Base-by-base conservation (phyloP, 2,329 filamentous ascomycete species). In the Dryadomyces quercivorus region DNA sequence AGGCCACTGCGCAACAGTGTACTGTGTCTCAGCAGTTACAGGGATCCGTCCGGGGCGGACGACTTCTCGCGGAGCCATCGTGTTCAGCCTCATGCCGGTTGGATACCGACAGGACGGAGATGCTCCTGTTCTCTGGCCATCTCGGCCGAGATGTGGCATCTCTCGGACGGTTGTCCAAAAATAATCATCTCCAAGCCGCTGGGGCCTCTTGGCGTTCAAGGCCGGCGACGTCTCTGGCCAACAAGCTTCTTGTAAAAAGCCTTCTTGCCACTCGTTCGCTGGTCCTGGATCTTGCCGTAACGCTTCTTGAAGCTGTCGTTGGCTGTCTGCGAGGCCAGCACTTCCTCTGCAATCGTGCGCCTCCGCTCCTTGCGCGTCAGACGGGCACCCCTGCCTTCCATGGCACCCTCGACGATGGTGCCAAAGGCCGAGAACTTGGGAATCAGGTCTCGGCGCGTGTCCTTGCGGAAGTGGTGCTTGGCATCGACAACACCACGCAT, bases 391-490 rank as follows among this genome's bases (percentile, higher is more conserved):
- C 84, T 89, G 70, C 85, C 95, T 64, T 97, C 92, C 1, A 89
- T 91, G 1, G 90, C 84, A 1, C 91, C 91, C 63, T 94, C 85
- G 55, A 96, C 79, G 57, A 98, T 81, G 6, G 88, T 92, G 55
- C 92, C 93, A 31, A 95, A 81, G 63, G 95, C 88, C 20, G 87
- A 94, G 66, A 86, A 97, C 58, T 89, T 82, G 1, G 93, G 93
- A 1, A 85, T 71, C 57, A 81, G 74, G 56, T 79, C 76, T 65
- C 86, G 90, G 54, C 81, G 77, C 51, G 73, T 79, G 52, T 92
- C 84, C 69, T 96, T 97, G 67, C 92, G 94, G 75, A 95, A 95
- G 64, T 92, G 86, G 51, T 86, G 78, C 66, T 97, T 92, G 1
- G 90, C 84, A 61, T 97, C 92, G 21, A 97, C 76, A 20, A 95